Conservation (phyloP, 78 protist genomes). For the Pigoraptor vietnamica region DNA sequence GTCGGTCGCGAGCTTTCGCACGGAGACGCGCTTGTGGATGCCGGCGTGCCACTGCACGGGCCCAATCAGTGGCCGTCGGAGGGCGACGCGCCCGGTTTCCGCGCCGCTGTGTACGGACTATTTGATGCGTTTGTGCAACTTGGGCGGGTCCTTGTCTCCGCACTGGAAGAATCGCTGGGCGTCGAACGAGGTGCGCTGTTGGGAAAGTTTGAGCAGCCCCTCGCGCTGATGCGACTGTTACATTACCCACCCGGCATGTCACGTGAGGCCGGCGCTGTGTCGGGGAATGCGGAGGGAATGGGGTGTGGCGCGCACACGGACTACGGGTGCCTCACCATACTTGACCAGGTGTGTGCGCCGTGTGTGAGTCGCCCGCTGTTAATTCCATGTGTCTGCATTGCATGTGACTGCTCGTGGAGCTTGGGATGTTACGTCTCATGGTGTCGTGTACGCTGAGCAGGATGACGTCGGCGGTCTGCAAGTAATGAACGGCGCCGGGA, state of each 20-base stretch:
- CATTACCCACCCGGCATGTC: neutral
- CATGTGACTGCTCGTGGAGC: too few species aligned
- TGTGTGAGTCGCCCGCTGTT: too few species aligned
- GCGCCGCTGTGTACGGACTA: neutral
- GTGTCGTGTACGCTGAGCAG: too few species aligned
- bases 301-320: conserved; percentile 72
- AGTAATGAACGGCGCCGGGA: conserved; percentile 14
- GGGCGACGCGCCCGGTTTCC: neutral
- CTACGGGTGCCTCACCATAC: conserved; percentile 56
- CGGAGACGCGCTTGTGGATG: neutral
- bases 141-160: neutral
- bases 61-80: neutral
- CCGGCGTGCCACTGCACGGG: neutral
- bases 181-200: neutral
- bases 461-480: conserved; percentile 52
- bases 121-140: too few species aligned
- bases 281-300: neutral
- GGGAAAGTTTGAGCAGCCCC: neutral
- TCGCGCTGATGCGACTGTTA: neutral
- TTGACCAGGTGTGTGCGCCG: conserved; percentile 7
- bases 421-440: too few species aligned
- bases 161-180: neutral
- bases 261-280: neutral
- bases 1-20: neutral
- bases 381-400: neutral